A percentile compares a stretch with the other conserved stretches of the same genome.
phyloP scores from a whole-genome alignment of 2,329 filamentous ascomycete genomes.

The Pseudogymnoascus sp. region DNA sequence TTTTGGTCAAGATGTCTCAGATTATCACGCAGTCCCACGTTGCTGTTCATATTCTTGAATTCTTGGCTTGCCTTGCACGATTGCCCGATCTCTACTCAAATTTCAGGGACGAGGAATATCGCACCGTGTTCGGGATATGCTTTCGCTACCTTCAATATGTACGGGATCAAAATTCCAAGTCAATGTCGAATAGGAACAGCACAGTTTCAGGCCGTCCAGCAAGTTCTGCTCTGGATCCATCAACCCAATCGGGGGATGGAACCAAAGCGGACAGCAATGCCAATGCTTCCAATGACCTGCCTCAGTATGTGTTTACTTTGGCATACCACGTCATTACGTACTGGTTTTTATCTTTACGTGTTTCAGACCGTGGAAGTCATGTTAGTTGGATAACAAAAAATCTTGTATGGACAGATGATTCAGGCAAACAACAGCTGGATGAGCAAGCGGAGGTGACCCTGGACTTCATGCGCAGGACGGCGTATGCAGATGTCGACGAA shows the following conservation, averaged over 20 bases:
- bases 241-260: slow-evolving; percentile 32
- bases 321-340: slow-evolving; percentile 95
- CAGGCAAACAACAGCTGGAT: slow-evolving; percentile 69
- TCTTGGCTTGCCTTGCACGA: slow-evolving; percentile 81
- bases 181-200: slow-evolving; percentile 31
- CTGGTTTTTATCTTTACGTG: slow-evolving; percentile 88
- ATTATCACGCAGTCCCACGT: slow-evolving; percentile 92
- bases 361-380: slow-evolving; percentile 74
- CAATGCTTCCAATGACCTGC: slow-evolving; percentile 63
- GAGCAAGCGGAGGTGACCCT: slow-evolving; percentile 91
- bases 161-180: slow-evolving; percentile 50
- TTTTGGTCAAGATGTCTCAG: slow-evolving; percentile 88
- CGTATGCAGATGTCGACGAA: slow-evolving; percentile 79
- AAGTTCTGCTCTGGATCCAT: slow-evolving; percentile 14
- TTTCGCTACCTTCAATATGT: slow-evolving; percentile 90
- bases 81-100: slow-evolving; percentile 80
- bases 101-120: slow-evolving; percentile 85
- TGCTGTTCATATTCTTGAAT: slow-evolving; percentile 91
- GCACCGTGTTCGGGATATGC: slow-evolving; percentile 90
- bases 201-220: slow-evolving; percentile 24
- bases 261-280: slow-evolving; percentile 36
- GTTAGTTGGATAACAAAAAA: slow-evolving; percentile 88
- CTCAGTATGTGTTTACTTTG: slow-evolving; percentile 87
- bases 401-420: slow-evolving; percentile 67
- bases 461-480: slow-evolving; percentile 87